These are phyloP conservation scores for Candida cerambycidarum DNA, from an alignment of 805 yeast genomes.

Conservation along the genomic window DNA sequence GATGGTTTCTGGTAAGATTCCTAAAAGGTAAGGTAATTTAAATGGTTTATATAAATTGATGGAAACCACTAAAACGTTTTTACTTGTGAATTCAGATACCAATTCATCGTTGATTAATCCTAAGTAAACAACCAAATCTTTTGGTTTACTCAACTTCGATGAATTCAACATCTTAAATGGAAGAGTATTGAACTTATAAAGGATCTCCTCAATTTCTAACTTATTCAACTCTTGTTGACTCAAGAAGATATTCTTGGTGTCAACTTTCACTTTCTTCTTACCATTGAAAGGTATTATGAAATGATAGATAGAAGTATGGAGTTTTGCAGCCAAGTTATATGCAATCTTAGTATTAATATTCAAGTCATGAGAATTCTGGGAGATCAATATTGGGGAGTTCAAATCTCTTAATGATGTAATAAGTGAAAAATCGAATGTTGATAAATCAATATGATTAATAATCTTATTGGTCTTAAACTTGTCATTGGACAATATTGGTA, in stretches of 20 bases:
- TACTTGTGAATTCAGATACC: conserved; percentile 34
- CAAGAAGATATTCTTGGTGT: conserved; percentile 7
- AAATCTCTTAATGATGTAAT: conserved; percentile 75
- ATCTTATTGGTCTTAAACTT: conserved; percentile 40
- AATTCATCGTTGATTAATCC: conserved; percentile 56
- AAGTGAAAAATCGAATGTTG: conserved; percentile 63
- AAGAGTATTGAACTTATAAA: conserved; percentile 23
- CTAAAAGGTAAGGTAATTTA: conserved; percentile 49
- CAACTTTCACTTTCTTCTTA: neutral
- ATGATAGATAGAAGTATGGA: conserved; percentile 65
- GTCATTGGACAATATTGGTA: conserved; percentile 55
- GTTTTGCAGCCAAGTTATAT: conserved; percentile 50
- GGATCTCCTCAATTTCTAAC: conserved; percentile 23
- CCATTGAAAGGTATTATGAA: conserved; percentile 47
- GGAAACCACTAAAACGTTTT: conserved; percentile 49
- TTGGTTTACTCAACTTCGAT: conserved; percentile 29
- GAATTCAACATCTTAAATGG: conserved; percentile 33
- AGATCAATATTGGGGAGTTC: conserved; percentile 61
- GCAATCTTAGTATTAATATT: conserved; percentile 57
- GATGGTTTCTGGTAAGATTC: conserved; percentile 53
- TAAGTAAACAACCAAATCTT: conserved; percentile 57
- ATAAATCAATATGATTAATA: conserved; percentile 61
- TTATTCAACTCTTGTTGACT: conserved; percentile 15
- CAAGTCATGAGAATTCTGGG: conserved; percentile 56
- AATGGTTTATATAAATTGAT: conserved; percentile 77